A percentile compares a stretch with the other conserved stretches of the same genome.
Evolutionary conservation across 2,329 filamentous ascomycete species (phyloP).

Genomic region (Xylariales sp.): DNA sequence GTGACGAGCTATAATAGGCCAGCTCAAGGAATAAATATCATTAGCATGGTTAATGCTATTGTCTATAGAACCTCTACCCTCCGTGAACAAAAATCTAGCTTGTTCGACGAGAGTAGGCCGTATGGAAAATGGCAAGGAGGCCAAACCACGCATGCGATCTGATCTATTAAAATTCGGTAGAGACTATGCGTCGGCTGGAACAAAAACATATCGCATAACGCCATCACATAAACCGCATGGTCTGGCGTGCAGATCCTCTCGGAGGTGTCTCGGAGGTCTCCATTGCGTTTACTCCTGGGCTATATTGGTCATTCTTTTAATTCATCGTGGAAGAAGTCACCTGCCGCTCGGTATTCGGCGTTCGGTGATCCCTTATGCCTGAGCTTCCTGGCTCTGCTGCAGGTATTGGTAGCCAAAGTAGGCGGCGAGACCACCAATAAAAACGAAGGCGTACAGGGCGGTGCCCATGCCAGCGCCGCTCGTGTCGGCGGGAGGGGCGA

Average conservation of each 20-base stretch:
- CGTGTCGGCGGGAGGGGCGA: slow-evolving; percentile 62
- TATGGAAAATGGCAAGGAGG: slow-evolving; percentile 36
- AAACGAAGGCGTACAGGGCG: slow-evolving; percentile 82
- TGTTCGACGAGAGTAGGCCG: slow-evolving; percentile 25
- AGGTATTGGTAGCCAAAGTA: slow-evolving; percentile 90
- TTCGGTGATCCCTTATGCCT: slow-evolving; percentile 39
- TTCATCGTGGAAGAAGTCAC: slow-evolving; percentile 15
- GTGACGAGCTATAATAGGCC: neutral
- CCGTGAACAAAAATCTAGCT: slow-evolving; percentile 18
- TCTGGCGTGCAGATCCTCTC: slow-evolving; percentile 30
- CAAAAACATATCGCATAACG: slow-evolving; percentile 37
- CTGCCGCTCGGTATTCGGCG: neutral
- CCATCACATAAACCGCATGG: slow-evolving; percentile 34
- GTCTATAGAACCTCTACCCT: slow-evolving; percentile 31
- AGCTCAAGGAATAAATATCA: slow-evolving; percentile 17
- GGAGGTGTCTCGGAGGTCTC: slow-evolving; percentile 24
- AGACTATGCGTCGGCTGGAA: slow-evolving; percentile 37
- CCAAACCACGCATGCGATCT: slow-evolving; percentile 29
- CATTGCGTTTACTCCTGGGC: slow-evolving; percentile 28
- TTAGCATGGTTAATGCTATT: slow-evolving; percentile 28
- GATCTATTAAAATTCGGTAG: slow-evolving; percentile 45
- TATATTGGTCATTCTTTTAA: slow-evolving; percentile 13
- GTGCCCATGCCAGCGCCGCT: slow-evolving; percentile 73
- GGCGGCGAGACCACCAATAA: slow-evolving; percentile 80
- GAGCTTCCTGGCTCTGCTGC: slow-evolving; percentile 69